Conservation (phyloP, 2,329 filamentous ascomycete species). For the Penicillium paneum region DNA sequence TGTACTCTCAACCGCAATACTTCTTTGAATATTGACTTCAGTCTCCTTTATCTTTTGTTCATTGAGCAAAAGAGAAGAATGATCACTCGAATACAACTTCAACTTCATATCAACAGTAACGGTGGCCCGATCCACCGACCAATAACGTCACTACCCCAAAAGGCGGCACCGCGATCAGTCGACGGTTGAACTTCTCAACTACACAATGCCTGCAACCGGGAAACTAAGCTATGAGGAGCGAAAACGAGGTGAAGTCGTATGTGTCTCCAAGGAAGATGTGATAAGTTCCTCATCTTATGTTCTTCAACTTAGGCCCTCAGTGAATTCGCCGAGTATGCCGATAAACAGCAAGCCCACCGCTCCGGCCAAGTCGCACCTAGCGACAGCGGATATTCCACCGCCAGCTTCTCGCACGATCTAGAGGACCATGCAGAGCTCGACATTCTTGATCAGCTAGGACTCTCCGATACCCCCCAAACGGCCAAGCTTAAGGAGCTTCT, state of each 20-base stretch:
- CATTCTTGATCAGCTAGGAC: slow-evolving; percentile 74
- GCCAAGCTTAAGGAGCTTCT: slow-evolving; percentile 74
- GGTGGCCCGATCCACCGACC: slow-evolving; percentile 32
- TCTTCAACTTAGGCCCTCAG: slow-evolving; percentile 64
- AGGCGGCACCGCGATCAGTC: slow-evolving; percentile 8
- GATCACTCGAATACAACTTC: slow-evolving; percentile 45
- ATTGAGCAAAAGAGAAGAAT: slow-evolving; percentile 29
- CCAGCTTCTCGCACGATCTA: slow-evolving; percentile 32
- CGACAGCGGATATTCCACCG: slow-evolving; percentile 43
- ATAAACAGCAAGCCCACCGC: slow-evolving; percentile 74
- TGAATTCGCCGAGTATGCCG: slow-evolving; percentile 97
- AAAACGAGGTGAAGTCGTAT: slow-evolving; percentile 80
- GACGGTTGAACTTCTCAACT: slow-evolving; percentile 4
- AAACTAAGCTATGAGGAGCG: slow-evolving; percentile 73
- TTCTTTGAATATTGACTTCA: not conserved
- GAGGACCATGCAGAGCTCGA: slow-evolving; percentile 86
- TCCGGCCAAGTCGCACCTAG: slow-evolving; percentile 38
- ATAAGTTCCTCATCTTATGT: slow-evolving; percentile 5
- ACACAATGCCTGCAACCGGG: slow-evolving; percentile 36
- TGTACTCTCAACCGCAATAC: not conserved
- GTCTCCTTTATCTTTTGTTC: not conserved
- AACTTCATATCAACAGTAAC: slow-evolving; percentile 30
- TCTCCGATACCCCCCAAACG: slow-evolving; percentile 64
- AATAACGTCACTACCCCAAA: slow-evolving; percentile 22
- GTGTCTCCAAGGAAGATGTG: slow-evolving; percentile 20